Base-by-base conservation (phyloP, 2,329 filamentous ascomycete genomes). In the Emmonsiellopsis sp. region DNA sequence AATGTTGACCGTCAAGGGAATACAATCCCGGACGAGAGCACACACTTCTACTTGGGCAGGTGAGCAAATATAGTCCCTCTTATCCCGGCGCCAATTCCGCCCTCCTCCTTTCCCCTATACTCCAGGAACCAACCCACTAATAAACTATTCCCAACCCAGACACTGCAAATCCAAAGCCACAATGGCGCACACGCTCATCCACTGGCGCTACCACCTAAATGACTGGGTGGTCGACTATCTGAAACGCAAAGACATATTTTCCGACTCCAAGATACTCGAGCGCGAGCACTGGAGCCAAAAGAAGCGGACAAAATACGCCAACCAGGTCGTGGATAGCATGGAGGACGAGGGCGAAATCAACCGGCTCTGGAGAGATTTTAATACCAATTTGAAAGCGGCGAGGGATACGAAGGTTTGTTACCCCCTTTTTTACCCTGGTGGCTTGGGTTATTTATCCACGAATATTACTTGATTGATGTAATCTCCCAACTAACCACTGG, bases 181-280 rank as follows among this genome's bases (percentile, higher is more conserved):
- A 58, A 84, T 84, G 40, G 84, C 86, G 0, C 87, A 92, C 63
- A 79, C 78, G 1, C 76, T 92, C 3, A 77, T 82, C 4, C 88
- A 93, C 69, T 91, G 88, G 88, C 84, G 85, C 54, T 81, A 80
- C 55, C 80, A 83, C 45, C 79, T 92, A n/a, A 84, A 87, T 63
- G 78, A 84, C 58, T 87, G 80, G 78, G 83, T 91, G 0, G 75
- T 85, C 26, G 76, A 78, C 31, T 81, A 79, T 51, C 79, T 93
- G 0, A 68, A 76, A 26, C 67, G 67, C 1, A 75, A 83, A 55
- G 82, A 81, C 0, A 77, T 85, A 58, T 74, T 85, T 57, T 73
- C 72, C 0, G 70, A 81, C 1, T 70, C 77, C 9, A 78, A 82
- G 62, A 71, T 89, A 34, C 72, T 82, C 1, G 74, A 82, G 64